A percentile compares a stretch with the other conserved stretches of the same genome.
phyloP scores from a whole-genome alignment of 2,329 filamentous ascomycete genomes.

The Scedosporium aurantiacum region DNA sequence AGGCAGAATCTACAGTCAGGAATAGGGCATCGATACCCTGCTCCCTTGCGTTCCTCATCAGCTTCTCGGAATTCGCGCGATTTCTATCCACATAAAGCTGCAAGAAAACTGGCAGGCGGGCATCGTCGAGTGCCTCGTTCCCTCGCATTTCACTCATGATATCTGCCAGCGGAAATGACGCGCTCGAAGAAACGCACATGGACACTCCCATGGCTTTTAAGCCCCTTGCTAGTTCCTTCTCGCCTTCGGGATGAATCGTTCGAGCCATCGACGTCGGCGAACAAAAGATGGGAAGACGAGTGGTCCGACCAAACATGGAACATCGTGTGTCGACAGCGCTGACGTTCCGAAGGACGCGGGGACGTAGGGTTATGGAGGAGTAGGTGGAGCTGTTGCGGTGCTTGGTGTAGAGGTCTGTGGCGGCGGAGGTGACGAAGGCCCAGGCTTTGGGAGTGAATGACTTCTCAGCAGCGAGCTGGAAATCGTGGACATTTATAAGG shows the following conservation, averaged over 20 bases:
- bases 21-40: conserved; percentile 42
- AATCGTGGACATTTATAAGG: conserved; percentile 38
- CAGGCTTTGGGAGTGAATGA: conserved; percentile 52
- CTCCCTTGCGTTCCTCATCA: conserved; percentile 34
- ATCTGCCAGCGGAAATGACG: conserved; percentile 45
- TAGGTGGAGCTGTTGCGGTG: conserved; percentile 43
- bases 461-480: conserved; percentile 42
- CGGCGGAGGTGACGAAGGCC: conserved; percentile 58
- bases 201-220: conserved; percentile 40
- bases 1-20: conserved; percentile 47
- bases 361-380: conserved; percentile 45
- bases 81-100: conserved; percentile 53
- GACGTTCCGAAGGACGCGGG: conserved; percentile 47
- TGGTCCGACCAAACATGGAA: conserved; percentile 40
- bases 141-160: conserved; percentile 24
- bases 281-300: conserved; percentile 49
- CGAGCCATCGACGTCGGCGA: conserved; percentile 54
- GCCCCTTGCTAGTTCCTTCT: conserved; percentile 44
- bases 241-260: conserved; percentile 53
- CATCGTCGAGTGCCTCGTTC: conserved; percentile 4
- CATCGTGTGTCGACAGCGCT: conserved; percentile 36
- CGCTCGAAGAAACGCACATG: conserved; percentile 51
- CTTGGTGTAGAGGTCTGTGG: conserved; percentile 50
- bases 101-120: conserved; percentile 34
- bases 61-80: conserved; percentile 34